Base-by-base conservation (phyloP, 169 alveolate species). In the Cryptosporidium parvum region DNA sequence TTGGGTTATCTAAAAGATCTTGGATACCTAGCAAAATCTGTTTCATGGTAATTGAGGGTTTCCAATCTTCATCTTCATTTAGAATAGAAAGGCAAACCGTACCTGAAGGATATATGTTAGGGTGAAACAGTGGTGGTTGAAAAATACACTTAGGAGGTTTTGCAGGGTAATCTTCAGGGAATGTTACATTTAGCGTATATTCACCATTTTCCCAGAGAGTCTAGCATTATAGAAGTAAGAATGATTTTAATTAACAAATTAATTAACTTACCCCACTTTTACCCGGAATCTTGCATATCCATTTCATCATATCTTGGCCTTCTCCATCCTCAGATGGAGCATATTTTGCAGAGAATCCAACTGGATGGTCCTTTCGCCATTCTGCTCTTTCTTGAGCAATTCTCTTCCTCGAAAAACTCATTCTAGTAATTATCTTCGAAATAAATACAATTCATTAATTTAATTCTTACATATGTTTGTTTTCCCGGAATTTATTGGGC, bases 21-120 rank as follows among this genome's bases (percentile, higher is more conserved):
- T 98, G 98, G n/a, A 98, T 98, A 31, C 99, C 99, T 33, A 97
- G 93, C 21, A 98, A 95, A 75, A 98, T 97, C 92, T 98, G 98
- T 65, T 97, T 97, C 85, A 98, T 96, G 14, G 99, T 98, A 85
- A 98, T 98, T 18, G 99, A 97, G n/a, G 99, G 99, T 93, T 97
- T 98, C 99, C 99, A 98, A 84, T 98, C 99, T 96, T 98, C 99
- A 92, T 98, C 99, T 93, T 98, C 99, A 92, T 97, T 98, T n/a
- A 98, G 93, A 72, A 98, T 98, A 31, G 99, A 96, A 52, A 98
- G 95, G 72, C 99, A 98, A 29, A 98, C 99, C 16, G 99, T 98
- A 75, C 99, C 99, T 48, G 99, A 96, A 33, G 99, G 99, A 92
- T 98, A 98, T 45, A 97, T 95, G 86, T 98, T 98, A 21, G 99